Evolutionary conservation across 805 yeast genomes (phyloP).

Genomic region (Teunomyces stri): DNA sequence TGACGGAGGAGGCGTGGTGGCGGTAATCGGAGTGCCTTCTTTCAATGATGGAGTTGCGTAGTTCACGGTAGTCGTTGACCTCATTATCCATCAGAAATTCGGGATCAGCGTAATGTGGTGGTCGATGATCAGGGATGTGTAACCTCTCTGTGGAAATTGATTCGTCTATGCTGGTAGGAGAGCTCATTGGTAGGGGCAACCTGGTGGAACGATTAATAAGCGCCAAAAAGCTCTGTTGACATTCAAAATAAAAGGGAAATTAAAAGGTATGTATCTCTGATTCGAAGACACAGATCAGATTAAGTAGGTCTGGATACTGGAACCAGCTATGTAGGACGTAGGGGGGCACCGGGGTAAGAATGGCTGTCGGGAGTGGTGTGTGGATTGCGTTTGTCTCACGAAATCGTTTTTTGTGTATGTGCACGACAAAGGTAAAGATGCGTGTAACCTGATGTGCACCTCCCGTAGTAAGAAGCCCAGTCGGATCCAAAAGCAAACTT

Average conservation of each 20-base stretch:
- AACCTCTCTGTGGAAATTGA: conserved; percentile 6
- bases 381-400: not conserved
- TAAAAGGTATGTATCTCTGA: not conserved
- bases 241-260: not conserved
- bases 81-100: conserved; percentile 37
- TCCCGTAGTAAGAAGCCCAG: not conserved
- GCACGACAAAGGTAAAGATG: not conserved
- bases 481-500: too few relatives aligned
- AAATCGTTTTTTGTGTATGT: not conserved
- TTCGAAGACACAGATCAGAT: not conserved
- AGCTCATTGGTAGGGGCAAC: conserved; percentile 14
- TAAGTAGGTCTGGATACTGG: not conserved
- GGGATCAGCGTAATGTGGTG: conserved; percentile 3
- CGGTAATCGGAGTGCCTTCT: conserved; percentile 20
- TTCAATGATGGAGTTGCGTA: conserved; percentile 32
- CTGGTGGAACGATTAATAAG: not conserved
- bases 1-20: conserved; percentile 9
- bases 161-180: conserved; percentile 17
- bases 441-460: not conserved
- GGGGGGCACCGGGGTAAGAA: not conserved
- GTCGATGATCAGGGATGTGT: not conserved
- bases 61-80: conserved; percentile 31
- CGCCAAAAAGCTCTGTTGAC: not conserved
- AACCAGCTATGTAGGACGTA: not conserved
- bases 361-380: not conserved